phyloP scores from a whole-genome alignment of 768 basidiomycete genomes.

The Podaxis pistillaris region DNA sequence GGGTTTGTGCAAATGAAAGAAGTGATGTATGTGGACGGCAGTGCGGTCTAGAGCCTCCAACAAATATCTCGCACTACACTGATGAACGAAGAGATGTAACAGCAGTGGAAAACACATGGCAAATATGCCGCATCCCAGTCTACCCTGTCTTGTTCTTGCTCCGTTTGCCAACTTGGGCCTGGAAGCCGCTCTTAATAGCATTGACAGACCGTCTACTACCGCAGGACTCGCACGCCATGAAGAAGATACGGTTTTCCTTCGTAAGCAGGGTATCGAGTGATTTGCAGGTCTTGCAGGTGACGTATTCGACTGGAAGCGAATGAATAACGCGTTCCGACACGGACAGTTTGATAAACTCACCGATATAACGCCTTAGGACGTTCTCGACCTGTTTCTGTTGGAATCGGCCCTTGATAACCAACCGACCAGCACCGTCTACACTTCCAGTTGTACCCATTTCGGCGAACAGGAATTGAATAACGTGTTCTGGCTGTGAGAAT shows the following conservation, averaged over 20 bases:
- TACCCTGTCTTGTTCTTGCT: conserved; percentile 79
- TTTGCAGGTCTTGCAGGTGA: conserved; percentile 99
- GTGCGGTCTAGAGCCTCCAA: neutral
- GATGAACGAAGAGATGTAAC: neutral
- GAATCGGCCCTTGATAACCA: conserved; percentile 98
- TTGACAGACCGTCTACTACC: conserved; percentile 90
- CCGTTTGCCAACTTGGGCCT: conserved; percentile 90
- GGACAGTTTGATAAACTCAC: conserved; percentile 42
- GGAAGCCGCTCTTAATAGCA: conserved; percentile 98
- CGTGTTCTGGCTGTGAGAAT: conserved; percentile 79
- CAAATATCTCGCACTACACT: neutral
- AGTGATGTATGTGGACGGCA: neutral
- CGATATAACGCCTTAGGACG: conserved; percentile 93
- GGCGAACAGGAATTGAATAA: conserved; percentile 94
- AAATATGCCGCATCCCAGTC: neutral
- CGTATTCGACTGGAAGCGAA: conserved; percentile 81
- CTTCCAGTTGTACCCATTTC: conserved; percentile 98
- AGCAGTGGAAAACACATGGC: neutral
- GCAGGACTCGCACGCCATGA: conserved; percentile 92
- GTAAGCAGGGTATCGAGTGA: conserved; percentile 95
- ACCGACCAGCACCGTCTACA: conserved; percentile 86
- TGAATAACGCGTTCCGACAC: neutral
- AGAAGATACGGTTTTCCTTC: conserved; percentile 99
- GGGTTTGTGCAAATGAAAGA: neutral
- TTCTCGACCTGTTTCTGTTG: conserved; percentile 99